phyloP scores from a whole-genome alignment of 163 green algal species.

The Scenedesmus sp. region DNA sequence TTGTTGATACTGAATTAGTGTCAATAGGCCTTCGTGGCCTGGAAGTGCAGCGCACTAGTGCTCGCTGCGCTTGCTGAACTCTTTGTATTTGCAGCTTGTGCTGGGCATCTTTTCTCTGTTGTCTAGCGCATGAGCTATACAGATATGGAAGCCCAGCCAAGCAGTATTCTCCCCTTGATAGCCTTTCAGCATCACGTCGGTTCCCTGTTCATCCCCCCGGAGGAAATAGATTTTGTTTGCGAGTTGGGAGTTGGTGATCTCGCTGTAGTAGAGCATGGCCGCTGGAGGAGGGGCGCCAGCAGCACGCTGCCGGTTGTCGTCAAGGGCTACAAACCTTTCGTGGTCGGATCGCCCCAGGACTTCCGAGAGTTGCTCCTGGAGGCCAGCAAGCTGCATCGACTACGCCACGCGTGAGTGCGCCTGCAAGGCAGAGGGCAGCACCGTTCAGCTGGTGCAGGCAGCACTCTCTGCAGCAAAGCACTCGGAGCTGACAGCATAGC shows the following conservation, averaged over 20 bases:
- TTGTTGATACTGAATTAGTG: neutral
- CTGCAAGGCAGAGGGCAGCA: neutral
- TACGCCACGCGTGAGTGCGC: constrained; percentile 44
- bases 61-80: neutral
- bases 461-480: neutral
- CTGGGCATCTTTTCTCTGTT: neutral
- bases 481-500: neutral
- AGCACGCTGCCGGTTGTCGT: constrained; percentile 12
- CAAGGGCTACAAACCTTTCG: constrained; percentile 41
- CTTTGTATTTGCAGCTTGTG: neutral
- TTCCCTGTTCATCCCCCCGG: constrained; percentile 19
- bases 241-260: constrained; percentile 25
- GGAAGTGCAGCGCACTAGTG: neutral
- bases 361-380: constrained; percentile 52
- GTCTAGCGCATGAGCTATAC: neutral
- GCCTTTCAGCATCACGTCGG: constrained; percentile 53
- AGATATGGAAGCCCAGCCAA: neutral
- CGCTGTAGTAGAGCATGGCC: constrained; percentile 27
- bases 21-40: neutral
- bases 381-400: constrained; percentile 45
- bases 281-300: neutral
- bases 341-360: constrained; percentile 41
- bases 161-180: constrained; percentile 40
- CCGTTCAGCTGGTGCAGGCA: neutral
- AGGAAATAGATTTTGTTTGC: constrained; percentile 26